phyloP scores from a whole-genome alignment of 345 rosid species.

The Camelina laxa region DNA sequence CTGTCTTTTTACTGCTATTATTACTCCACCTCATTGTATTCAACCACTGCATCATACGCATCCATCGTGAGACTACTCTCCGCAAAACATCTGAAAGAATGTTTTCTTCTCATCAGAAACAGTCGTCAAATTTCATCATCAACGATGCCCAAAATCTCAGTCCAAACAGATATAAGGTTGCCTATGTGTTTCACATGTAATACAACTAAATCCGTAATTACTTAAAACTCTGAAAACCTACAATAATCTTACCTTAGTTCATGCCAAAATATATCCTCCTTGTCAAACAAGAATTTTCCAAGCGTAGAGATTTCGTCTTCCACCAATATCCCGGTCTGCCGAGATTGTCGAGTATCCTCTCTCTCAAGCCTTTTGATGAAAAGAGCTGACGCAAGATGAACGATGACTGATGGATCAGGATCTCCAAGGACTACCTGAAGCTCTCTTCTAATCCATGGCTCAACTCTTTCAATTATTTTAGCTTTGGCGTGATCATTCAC shows the following conservation, averaged over 20 bases:
- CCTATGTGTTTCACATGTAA: background rate
- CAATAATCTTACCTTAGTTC: constrained; percentile 58
- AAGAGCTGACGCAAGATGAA: constrained; percentile 66
- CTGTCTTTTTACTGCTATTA: constrained; percentile 21
- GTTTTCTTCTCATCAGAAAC: constrained; percentile 20
- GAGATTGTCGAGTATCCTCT: constrained; percentile 33
- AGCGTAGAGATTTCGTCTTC: constrained; percentile 51
- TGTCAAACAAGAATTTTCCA: constrained; percentile 44
- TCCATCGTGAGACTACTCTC: constrained; percentile 65
- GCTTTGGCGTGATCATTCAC: constrained; percentile 47
- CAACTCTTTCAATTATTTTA: constrained; percentile 49
- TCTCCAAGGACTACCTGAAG: constrained; percentile 67
- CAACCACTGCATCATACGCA: constrained; percentile 68
- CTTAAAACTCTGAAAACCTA: background rate
- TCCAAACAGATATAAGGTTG: constrained; percentile 8
- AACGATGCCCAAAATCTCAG: background rate
- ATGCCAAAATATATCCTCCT: constrained; percentile 68
- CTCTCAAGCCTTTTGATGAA: constrained; percentile 55
- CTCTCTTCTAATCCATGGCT: constrained; percentile 85
- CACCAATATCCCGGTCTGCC: constrained; percentile 31
- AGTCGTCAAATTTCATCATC: background rate
- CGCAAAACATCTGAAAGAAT: constrained; percentile 61
- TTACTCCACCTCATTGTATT: constrained; percentile 47
- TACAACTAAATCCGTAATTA: background rate
- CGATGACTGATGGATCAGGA: constrained; percentile 69